A percentile compares a stretch with the other conserved stretches of the same genome.
phyloP scores from a whole-genome alignment of 2,329 filamentous ascomycete species.

The Colletotrichum tropicale region DNA sequence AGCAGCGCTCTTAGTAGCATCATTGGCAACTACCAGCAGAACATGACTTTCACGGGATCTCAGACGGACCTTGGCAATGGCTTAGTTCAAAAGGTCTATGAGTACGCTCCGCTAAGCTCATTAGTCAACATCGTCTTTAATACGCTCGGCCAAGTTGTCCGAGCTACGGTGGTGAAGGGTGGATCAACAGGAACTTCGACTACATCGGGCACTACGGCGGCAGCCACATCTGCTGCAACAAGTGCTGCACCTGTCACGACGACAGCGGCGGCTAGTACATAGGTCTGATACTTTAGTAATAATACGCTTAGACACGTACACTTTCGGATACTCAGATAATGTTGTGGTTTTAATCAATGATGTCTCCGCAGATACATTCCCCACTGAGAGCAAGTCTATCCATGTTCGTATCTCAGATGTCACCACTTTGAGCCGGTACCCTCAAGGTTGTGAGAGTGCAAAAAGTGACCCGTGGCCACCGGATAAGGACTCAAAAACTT shows the following conservation, averaged over 20 bases:
- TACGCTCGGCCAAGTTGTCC: conserved; percentile 57
- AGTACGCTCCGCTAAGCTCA: conserved; percentile 52
- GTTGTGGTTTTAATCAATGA: background rate
- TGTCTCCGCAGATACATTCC: background rate
- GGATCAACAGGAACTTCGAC: conserved; percentile 1
- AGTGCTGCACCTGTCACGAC: background rate
- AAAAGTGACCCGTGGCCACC: background rate
- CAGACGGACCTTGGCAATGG: conserved; percentile 33
- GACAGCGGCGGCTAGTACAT: background rate
- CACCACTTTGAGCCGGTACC: background rate
- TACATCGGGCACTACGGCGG: background rate
- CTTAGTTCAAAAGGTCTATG: conserved; percentile 55
- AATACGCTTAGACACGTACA: background rate
- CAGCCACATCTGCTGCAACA: background rate
- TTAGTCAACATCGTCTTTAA: conserved; percentile 62
- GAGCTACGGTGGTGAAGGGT: conserved; percentile 42
- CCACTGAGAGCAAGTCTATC: background rate
- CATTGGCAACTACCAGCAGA: conserved; percentile 61
- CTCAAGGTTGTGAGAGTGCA: background rate
- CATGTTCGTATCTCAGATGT: background rate
- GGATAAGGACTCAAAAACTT: background rate
- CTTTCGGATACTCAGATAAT: background rate
- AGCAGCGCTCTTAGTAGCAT: conserved; percentile 52
- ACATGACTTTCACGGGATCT: conserved; percentile 59
- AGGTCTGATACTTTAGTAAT: background rate